Evolutionary conservation across 352 stramenopile species (phyloP).

Genomic region (Pythium rishiriense): DNA sequence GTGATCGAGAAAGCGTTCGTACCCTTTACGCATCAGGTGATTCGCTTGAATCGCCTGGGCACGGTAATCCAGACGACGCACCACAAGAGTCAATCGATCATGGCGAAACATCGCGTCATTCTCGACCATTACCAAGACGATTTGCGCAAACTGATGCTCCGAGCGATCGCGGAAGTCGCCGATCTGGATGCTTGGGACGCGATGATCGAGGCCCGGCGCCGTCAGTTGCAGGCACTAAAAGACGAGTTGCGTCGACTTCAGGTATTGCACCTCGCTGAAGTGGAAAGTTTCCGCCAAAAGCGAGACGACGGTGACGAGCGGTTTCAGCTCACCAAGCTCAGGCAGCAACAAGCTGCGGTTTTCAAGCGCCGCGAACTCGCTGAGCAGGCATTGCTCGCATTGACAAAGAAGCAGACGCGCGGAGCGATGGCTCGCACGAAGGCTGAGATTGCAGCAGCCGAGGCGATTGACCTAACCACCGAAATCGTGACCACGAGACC

Average conservation of each 20-base stretch:
- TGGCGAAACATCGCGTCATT: conserved; percentile 44
- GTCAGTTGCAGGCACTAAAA: conserved; percentile 61
- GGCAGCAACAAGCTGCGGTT: conserved; percentile 48
- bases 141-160: conserved; percentile 48
- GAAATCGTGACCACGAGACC: conserved; percentile 46
- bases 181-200: conserved; percentile 64
- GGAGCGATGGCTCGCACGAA: conserved; percentile 38
- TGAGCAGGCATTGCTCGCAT: conserved; percentile 38
- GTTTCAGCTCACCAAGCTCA: conserved; percentile 63
- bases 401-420: conserved; percentile 28
- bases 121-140: conserved; percentile 61
- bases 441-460: conserved; percentile 18
- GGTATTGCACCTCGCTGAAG: conserved; percentile 59
- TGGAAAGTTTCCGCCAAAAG: conserved; percentile 58
- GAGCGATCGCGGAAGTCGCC: conserved; percentile 53
- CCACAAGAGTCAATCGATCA: conserved; percentile 38
- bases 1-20: conserved; percentile 74
- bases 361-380: conserved; percentile 48
- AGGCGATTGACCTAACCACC: conserved; percentile 20
- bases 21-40: conserved; percentile 74
- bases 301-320: conserved; percentile 62
- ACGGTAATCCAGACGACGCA: conserved; percentile 45
- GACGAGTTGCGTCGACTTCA: conserved; percentile 58
- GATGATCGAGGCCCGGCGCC: conserved; percentile 57
- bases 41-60: conserved; percentile 46